Evolutionary conservation across 1,284 basidiomycete species (phyloP).

Genomic region (Austroboletus niveus): DNA sequence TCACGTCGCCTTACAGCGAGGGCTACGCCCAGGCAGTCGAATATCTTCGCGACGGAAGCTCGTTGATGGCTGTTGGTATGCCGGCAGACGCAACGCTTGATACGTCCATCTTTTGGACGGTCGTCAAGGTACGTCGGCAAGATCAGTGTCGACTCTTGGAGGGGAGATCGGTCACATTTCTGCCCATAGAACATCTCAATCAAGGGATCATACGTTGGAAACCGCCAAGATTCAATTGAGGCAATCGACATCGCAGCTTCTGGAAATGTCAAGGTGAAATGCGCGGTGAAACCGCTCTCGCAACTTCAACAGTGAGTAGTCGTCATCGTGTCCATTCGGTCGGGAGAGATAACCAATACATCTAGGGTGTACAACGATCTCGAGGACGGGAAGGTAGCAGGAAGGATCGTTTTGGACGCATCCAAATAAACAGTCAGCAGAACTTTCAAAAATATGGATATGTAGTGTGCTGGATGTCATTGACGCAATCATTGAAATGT

Average conservation of each 20-base stretch:
- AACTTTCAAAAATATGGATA: too few relatives aligned
- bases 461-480: too few relatives aligned
- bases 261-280: slow-evolving; percentile 66
- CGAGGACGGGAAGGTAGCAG: slow-evolving; percentile 54
- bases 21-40: slow-evolving; percentile 73
- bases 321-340: neutral
- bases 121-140: slow-evolving; percentile 47
- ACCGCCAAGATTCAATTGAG: slow-evolving; percentile 72
- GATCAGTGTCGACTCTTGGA: too few relatives aligned
- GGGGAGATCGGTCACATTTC: too few relatives aligned
- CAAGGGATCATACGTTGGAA: slow-evolving; percentile 75
- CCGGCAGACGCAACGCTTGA: slow-evolving; percentile 60
- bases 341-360: neutral
- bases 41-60: slow-evolving; percentile 63
- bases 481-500: too few relatives aligned
- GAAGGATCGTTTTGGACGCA: slow-evolving; percentile 62
- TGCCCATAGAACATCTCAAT: slow-evolving; percentile 52
- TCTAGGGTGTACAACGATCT: slow-evolving; percentile 55
- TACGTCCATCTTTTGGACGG: slow-evolving; percentile 75
- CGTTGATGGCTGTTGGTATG: slow-evolving; percentile 74
- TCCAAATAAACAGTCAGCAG: slow-evolving; percentile 18
- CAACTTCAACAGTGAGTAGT: slow-evolving; percentile 52
- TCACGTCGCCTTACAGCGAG: slow-evolving; percentile 57
- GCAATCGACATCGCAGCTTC: slow-evolving; percentile 68
- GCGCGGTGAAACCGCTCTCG: slow-evolving; percentile 46